Evolutionary conservation across 106 monocot species (phyloP).

Genomic region (Triglochin maritima): DNA sequence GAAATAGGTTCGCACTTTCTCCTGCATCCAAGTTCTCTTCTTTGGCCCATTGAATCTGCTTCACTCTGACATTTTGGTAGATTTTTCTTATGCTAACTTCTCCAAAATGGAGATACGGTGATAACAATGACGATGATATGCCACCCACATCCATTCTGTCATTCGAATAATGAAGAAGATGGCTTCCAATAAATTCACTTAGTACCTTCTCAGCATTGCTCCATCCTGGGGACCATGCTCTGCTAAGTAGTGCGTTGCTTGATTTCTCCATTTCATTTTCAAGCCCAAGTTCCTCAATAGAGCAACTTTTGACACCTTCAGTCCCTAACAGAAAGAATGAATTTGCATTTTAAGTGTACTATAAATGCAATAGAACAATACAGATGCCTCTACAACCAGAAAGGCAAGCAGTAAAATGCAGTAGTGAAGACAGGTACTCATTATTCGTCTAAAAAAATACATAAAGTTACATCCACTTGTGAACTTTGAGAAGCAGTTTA

Average conservation of each 20-base stretch:
- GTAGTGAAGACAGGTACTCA: too few relatives aligned
- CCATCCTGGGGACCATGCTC: conserved; percentile 89
- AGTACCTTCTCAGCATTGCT: conserved; percentile 61
- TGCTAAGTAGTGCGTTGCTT: conserved; percentile 72
- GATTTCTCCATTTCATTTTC: conserved; percentile 69
- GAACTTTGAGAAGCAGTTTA: too few relatives aligned
- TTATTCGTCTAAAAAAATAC: too few relatives aligned
- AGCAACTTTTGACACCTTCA: conserved; percentile 40
- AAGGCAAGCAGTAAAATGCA: too few relatives aligned
- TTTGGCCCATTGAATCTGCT: conserved; percentile 63
- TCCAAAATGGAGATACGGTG: conserved; percentile 89
- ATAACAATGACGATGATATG: conserved; percentile 57
- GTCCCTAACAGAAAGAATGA: conserved; percentile 13
- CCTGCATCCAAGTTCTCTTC: conserved; percentile 39
- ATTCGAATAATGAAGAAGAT: conserved; percentile 44
- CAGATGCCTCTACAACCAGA: too few relatives aligned
- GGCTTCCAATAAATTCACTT: conserved; percentile 35
- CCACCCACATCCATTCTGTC: conserved; percentile 59
- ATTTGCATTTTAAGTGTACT: not conserved
- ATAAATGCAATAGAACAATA: too few relatives aligned
- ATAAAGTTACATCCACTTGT: too few relatives aligned
- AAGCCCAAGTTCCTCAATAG: conserved; percentile 69
- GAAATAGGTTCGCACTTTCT: conserved; percentile 61
- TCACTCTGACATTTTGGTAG: conserved; percentile 49
- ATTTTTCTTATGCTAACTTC: conserved; percentile 77